phyloP scores from a whole-genome alignment of 805 yeast genomes.

The Sugiyamaella marilandica region DNA sequence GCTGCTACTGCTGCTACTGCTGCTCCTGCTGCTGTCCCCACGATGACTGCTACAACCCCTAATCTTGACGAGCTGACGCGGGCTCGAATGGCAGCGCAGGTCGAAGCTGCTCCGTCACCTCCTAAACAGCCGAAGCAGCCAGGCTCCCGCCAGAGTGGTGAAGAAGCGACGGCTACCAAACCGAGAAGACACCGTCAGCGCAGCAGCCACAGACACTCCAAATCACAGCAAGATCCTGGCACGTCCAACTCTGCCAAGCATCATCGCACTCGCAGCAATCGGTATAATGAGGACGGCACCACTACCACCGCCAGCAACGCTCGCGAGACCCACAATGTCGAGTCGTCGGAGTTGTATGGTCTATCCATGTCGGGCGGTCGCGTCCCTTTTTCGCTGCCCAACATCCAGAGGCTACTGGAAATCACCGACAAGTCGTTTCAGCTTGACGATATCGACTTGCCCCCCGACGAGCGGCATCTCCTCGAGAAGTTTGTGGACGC shows the following conservation, averaged over 20 bases:
- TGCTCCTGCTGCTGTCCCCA: not conserved
- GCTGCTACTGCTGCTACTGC: not conserved
- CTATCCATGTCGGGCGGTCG: not conserved
- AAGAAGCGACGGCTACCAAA: not conserved
- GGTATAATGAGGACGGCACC: not conserved
- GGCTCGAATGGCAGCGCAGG: not conserved
- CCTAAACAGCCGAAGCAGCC: not conserved
- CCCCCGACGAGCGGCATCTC: conserved; percentile 68
- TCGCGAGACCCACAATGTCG: not conserved
- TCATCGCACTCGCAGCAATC: not conserved
- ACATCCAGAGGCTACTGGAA: conserved; percentile 25
- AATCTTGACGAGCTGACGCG: not conserved
- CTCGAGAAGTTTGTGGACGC: conserved; percentile 85
- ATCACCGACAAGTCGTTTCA: conserved; percentile 39
- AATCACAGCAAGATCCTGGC: not conserved
- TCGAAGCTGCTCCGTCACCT: conserved; percentile 1
- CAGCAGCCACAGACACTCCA: not conserved
- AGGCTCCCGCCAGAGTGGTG: not conserved
- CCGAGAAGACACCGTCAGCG: not conserved
- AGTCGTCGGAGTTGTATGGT: not conserved
- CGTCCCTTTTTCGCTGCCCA: conserved; percentile 20
- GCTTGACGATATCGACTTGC: conserved; percentile 67
- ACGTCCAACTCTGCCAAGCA: not conserved
- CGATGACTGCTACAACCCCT: not conserved
- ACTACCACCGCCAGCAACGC: not conserved